A percentile compares a stretch with the other conserved stretches of the same genome.
These are phyloP conservation scores for Rhodotorula sp. DNA, from an alignment of 1,284 basidiomycete species.

Conservation along the genomic window DNA sequence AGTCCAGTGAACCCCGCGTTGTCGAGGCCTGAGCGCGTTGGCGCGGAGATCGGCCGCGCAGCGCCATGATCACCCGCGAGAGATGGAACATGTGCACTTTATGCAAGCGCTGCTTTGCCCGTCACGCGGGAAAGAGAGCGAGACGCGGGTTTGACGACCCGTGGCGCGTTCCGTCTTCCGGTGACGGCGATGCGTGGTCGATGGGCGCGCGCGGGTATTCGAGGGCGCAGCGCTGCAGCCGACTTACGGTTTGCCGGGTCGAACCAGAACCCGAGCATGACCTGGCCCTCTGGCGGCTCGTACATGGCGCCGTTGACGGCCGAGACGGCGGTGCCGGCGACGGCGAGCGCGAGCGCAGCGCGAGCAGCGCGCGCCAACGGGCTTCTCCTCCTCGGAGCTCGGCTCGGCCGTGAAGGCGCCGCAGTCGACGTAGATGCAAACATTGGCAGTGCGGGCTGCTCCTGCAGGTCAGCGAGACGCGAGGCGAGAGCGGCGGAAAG, in stretches of 20 bases:
- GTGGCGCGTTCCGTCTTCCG: background rate
- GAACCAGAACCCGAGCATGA: constrained; percentile 43
- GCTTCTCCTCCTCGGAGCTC: background rate
- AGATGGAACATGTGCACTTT: no score
- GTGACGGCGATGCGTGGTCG: background rate
- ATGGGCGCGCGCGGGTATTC: background rate
- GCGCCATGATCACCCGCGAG: no score
- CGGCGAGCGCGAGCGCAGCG: constrained; percentile 9
- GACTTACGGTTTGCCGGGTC: constrained; percentile 34
- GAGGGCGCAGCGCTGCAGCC: background rate
- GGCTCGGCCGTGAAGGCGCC: background rate
- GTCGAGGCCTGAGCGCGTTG: no score
- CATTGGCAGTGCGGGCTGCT: background rate
- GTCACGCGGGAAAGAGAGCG: no score
- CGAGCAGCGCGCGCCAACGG: constrained; percentile 2
- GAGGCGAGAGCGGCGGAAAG: background rate
- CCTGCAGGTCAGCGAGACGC: background rate
- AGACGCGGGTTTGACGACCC: no score
- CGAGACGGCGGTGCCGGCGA: constrained; percentile 3
- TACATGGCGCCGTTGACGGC: background rate
- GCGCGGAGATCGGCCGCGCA: no score
- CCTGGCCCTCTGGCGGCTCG: constrained; percentile 40
- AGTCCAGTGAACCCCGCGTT: no score
- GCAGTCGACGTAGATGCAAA: background rate
- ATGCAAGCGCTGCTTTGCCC: no score